Evolutionary conservation across 164 flowering plant genomes (phyloP).

Genomic region (Macadamia tetraphylla): DNA sequence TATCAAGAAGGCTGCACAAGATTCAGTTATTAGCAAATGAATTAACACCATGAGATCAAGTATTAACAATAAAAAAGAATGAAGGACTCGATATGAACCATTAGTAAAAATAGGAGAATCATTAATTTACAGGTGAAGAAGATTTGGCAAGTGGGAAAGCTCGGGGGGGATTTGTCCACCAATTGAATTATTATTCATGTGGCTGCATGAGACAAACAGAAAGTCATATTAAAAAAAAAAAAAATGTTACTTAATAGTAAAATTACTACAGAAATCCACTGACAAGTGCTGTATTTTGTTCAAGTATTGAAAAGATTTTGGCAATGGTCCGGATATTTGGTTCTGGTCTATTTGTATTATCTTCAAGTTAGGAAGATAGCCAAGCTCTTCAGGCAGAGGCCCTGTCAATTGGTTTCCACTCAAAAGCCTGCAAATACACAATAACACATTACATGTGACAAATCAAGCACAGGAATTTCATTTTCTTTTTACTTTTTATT

Average conservation of each 20-base stretch:
- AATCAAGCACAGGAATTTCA: not conserved
- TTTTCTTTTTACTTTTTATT: too few species aligned
- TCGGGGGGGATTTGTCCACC: conserved; percentile 78
- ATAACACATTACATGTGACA: conserved; percentile 1
- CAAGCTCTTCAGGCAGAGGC: conserved; percentile 71
- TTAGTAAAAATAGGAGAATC: not conserved
- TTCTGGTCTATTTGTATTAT: conserved; percentile 75
- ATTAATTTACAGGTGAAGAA: conserved; percentile 75
- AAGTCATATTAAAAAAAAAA: not conserved
- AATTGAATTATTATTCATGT: conserved; percentile 82
- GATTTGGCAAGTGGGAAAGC: conserved; percentile 42
- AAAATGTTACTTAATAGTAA: not conserved
- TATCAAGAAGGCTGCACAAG: conserved; percentile 83
- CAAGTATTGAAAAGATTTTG: conserved; percentile 71
- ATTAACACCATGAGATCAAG: not conserved
- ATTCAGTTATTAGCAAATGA: not conserved
- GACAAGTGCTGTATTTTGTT: conserved; percentile 56
- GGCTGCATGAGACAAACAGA: conserved; percentile 34
- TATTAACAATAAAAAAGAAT: not conserved
- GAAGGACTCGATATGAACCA: not conserved
- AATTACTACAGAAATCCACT: conserved; percentile 26
- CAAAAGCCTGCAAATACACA: conserved; percentile 57
- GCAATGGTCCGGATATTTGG: conserved; percentile 62
- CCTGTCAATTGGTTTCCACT: conserved; percentile 76
- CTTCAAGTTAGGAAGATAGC: conserved; percentile 50